These are phyloP conservation scores for Streptanthus diversifolius DNA, from an alignment of 345 rosid genomes.

Conservation along the genomic window DNA sequence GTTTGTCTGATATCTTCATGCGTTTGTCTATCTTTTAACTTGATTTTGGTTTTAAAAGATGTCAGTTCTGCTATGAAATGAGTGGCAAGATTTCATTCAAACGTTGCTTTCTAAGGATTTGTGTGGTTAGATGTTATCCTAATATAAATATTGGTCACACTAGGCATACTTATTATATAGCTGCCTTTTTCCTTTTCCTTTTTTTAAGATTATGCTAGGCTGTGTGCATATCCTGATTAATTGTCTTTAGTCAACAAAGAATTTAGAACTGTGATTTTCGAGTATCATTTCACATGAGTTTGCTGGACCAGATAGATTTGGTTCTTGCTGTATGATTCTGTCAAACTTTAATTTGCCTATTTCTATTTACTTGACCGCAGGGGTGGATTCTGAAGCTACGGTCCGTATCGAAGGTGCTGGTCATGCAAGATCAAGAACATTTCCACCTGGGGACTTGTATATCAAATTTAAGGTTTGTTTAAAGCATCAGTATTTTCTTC, in stretches of 20 bases:
- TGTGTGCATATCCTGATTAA: neutral
- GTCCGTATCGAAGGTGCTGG: constrained; percentile 71
- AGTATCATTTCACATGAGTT: constrained; percentile 7
- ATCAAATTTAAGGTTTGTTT: constrained; percentile 69
- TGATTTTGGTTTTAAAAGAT: constrained; percentile 5
- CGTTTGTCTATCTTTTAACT: constrained; percentile 2
- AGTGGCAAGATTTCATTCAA: neutral
- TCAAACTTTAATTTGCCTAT: neutral
- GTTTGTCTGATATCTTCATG: constrained; percentile 41
- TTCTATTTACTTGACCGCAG: constrained; percentile 42
- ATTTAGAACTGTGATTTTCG: constrained; percentile 7
- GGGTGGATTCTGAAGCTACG: constrained; percentile 83
- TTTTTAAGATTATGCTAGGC: neutral
- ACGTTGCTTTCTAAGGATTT: constrained; percentile 10
- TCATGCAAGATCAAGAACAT: constrained; percentile 52
- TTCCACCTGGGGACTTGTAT: constrained; percentile 65
- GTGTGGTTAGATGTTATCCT: neutral
- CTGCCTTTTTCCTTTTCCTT: neutral
- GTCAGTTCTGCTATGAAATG: constrained; percentile 9
- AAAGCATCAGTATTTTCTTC: constrained; percentile 8
- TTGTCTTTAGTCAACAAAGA: constrained; percentile 5
- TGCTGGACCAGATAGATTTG: constrained; percentile 5
- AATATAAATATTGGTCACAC: neutral
- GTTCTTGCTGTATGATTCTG: neutral
- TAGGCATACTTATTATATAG: neutral